phyloP scores from a whole-genome alignment of 768 basidiomycete genomes.

The Suillus paluster region DNA sequence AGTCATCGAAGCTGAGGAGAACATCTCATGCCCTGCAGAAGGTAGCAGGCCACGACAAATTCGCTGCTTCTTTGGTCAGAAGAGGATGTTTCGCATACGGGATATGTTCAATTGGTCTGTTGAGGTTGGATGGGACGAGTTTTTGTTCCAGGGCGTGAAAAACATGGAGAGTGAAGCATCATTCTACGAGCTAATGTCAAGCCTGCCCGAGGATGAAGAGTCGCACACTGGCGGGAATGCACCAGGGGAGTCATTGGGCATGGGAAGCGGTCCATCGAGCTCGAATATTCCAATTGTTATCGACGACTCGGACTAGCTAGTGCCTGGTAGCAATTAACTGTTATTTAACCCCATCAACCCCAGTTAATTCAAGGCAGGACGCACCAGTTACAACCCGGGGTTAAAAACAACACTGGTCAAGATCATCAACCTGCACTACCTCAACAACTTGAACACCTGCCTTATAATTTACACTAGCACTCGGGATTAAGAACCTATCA shows the following conservation, averaged over 20 bases:
- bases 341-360: background rate
- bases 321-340: background rate
- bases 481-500: too few species aligned
- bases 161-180: background rate
- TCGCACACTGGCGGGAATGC: background rate
- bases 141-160: background rate
- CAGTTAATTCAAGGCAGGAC: background rate
- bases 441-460: too few species aligned
- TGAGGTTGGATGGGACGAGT: background rate
- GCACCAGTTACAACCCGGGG: background rate
- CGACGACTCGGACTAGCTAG: background rate
- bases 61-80: too few species aligned
- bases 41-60: too few species aligned
- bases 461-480: too few species aligned
- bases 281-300: background rate
- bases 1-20: too few species aligned
- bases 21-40: too few species aligned
- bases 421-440: too few species aligned
- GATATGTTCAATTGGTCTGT: background rate
- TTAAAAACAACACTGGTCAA: too few species aligned
- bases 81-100: too few species aligned
- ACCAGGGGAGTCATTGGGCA: background rate
- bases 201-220: background rate
- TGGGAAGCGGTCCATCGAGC: background rate
- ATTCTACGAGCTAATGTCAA: background rate